Conservation (phyloP, 2,329 filamentous ascomycete species). For the Aspergillus viridinutans region DNA sequence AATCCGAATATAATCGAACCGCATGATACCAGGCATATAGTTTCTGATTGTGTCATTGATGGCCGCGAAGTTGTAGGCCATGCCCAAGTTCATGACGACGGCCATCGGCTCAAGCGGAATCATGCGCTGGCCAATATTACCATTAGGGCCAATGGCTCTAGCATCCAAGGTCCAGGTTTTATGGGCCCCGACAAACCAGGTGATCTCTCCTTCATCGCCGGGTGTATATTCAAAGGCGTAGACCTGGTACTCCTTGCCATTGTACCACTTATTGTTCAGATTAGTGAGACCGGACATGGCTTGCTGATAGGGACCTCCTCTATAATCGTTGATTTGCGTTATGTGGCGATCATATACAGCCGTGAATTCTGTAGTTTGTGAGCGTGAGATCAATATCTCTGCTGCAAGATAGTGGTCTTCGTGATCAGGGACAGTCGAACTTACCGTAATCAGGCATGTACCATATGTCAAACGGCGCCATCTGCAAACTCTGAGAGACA, state of each 20-base stretch:
- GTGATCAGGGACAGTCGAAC: slow-evolving; percentile 2
- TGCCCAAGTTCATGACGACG: slow-evolving; percentile 66
- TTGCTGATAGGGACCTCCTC: slow-evolving; percentile 60
- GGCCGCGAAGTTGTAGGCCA: slow-evolving; percentile 62
- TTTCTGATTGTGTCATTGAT: slow-evolving; percentile 56
- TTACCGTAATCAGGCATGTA: slow-evolving; percentile 60
- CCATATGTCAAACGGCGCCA: slow-evolving; percentile 67
- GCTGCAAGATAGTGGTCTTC: background rate
- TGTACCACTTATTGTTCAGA: slow-evolving; percentile 64
- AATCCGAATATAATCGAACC: slow-evolving; percentile 66
- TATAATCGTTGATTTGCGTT: slow-evolving; percentile 57
- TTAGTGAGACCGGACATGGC: slow-evolving; percentile 59
- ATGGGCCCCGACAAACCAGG: slow-evolving; percentile 64
- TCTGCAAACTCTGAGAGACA: slow-evolving; percentile 64
- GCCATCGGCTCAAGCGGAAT: slow-evolving; percentile 66
- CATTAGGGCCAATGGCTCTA: slow-evolving; percentile 61
- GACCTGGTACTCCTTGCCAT: slow-evolving; percentile 59
- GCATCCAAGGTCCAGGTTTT: slow-evolving; percentile 62
- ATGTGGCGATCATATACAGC: slow-evolving; percentile 60
- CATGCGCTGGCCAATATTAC: slow-evolving; percentile 62
- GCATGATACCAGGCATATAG: slow-evolving; percentile 61
- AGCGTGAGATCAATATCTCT: background rate
- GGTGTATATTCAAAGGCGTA: slow-evolving; percentile 63
- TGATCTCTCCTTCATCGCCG: slow-evolving; percentile 57
- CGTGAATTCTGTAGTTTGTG: slow-evolving; percentile 47